phyloP scores from a whole-genome alignment of 2,329 filamentous ascomycete genomes.

The Botrytis cinerea region DNA sequence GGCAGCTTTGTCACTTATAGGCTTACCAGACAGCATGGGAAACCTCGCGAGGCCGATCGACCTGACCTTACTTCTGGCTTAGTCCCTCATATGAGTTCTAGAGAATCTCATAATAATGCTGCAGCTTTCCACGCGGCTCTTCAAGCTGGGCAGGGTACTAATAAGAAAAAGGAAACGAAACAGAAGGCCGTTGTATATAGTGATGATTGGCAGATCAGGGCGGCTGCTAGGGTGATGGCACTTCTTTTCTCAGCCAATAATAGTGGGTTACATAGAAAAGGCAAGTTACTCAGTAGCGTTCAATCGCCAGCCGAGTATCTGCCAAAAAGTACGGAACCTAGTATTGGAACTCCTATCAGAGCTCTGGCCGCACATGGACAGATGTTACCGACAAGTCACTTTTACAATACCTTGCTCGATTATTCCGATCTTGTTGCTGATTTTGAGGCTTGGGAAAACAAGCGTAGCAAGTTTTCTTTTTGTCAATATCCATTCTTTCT shows the following conservation, averaged over 20 bases:
- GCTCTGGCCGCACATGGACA: slow-evolving; percentile 58
- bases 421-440: slow-evolving; percentile 83
- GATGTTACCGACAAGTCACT: slow-evolving; percentile 76
- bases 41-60: slow-evolving; percentile 56
- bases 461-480: slow-evolving; percentile 75
- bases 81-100: slow-evolving; percentile 66
- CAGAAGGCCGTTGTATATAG: slow-evolving; percentile 64
- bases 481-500: slow-evolving; percentile 92
- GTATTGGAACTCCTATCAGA: slow-evolving; percentile 19
- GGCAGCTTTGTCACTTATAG: slow-evolving; percentile 81
- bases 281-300: slow-evolving; percentile 41
- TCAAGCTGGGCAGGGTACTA: slow-evolving; percentile 71
- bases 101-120: slow-evolving; percentile 52
- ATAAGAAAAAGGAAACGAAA: slow-evolving; percentile 60
- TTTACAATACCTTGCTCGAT: slow-evolving; percentile 85
- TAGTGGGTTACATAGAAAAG: slow-evolving; percentile 45
- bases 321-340: slow-evolving; percentile 14
- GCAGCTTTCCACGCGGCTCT: slow-evolving; percentile 64
- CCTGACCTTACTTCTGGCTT: slow-evolving; percentile 66
- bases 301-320: slow-evolving; percentile 33
- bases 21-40: slow-evolving; percentile 69
- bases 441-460: slow-evolving; percentile 84
- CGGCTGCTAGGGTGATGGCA: slow-evolving; percentile 76
- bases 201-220: slow-evolving; percentile 88
- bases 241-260: slow-evolving; percentile 83